A percentile compares a stretch with the other conserved stretches of the same genome.
Conservation (phyloP, 371 early-diverging fungal genomes). For the Mortierella sp. region DNA sequence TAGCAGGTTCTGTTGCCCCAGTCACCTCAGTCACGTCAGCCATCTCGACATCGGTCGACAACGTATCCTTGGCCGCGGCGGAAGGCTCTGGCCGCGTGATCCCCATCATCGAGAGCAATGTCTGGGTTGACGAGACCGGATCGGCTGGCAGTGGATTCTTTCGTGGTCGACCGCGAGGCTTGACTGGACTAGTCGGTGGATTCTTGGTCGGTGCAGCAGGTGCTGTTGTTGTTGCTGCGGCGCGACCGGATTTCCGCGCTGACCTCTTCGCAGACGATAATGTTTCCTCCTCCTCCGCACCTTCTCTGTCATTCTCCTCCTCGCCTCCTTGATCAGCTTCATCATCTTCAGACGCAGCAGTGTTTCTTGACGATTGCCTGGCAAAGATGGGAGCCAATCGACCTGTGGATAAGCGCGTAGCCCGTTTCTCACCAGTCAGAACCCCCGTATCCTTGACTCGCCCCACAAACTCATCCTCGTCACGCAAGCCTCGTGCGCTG, state of each 20-base stretch:
- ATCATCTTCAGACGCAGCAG: background rate
- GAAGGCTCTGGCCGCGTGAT: background rate
- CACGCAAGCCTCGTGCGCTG: background rate
- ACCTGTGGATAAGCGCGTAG: conserved; percentile 7
- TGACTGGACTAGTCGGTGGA: background rate
- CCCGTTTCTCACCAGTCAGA: background rate
- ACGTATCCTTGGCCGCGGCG: background rate
- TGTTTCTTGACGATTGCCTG: background rate
- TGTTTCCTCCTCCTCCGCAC: background rate
- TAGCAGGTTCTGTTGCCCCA: background rate
- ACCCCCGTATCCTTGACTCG: background rate
- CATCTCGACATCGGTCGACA: background rate
- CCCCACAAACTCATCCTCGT: conserved; percentile 13
- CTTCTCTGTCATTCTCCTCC: background rate
- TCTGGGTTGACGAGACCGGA: background rate
- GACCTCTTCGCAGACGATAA: background rate
- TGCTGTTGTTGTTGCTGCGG: background rate
- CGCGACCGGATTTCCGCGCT: background rate
- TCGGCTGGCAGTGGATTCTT: background rate
- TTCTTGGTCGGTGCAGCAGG: background rate
- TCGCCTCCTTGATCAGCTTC: background rate
- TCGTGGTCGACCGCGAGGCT: conserved; percentile 14
- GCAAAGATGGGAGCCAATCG: conserved; percentile 6
- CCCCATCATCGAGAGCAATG: background rate
- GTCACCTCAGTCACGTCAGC: background rate